Conservation (phyloP, 192 early-diverging fungal genomes). For the Coemansia aciculifera region DNA sequence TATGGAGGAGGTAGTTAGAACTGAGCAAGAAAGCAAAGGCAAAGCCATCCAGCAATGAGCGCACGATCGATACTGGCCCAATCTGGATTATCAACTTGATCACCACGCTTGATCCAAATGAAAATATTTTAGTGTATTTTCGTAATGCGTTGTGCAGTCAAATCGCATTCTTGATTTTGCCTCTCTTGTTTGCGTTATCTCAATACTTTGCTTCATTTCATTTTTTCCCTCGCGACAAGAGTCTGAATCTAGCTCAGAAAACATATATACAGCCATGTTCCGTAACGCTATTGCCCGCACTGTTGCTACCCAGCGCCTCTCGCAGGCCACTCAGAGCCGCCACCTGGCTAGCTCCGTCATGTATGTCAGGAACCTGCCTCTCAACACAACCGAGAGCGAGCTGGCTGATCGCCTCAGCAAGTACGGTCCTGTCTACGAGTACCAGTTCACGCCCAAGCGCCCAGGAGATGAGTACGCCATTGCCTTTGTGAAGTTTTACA, state of each 20-base stretch:
- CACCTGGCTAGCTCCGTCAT: constrained; percentile 30
- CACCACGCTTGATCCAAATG: not conserved
- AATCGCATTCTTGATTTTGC: not conserved
- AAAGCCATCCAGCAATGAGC: not conserved
- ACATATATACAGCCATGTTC: constrained; percentile 26
- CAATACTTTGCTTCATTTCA: not conserved
- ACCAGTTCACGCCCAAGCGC: constrained; percentile 2
- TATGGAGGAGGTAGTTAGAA: not conserved
- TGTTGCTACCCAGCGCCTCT: constrained; percentile 15
- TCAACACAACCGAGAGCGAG: constrained; percentile 12
- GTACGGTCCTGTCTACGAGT: constrained; percentile 34
- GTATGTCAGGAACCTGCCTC: constrained; percentile 31
- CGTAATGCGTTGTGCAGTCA: constrained; percentile 3
- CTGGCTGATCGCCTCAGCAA: constrained; percentile 20
- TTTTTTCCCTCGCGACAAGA: not conserved
- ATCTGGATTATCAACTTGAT: not conserved
- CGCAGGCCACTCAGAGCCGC: constrained; percentile 26
- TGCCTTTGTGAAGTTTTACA: constrained; percentile 42
- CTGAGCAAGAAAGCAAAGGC: not conserved
- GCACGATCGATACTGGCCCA: not conserved
- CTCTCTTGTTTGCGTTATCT: not conserved
- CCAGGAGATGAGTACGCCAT: constrained; percentile 1
- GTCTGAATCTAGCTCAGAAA: constrained; percentile 6
- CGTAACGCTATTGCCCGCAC: constrained; percentile 32
- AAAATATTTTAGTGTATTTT: not conserved